These are phyloP conservation scores for Pulveroboletus sp. DNA, from an alignment of 768 basidiomycete genomes.

Conservation along the genomic window DNA sequence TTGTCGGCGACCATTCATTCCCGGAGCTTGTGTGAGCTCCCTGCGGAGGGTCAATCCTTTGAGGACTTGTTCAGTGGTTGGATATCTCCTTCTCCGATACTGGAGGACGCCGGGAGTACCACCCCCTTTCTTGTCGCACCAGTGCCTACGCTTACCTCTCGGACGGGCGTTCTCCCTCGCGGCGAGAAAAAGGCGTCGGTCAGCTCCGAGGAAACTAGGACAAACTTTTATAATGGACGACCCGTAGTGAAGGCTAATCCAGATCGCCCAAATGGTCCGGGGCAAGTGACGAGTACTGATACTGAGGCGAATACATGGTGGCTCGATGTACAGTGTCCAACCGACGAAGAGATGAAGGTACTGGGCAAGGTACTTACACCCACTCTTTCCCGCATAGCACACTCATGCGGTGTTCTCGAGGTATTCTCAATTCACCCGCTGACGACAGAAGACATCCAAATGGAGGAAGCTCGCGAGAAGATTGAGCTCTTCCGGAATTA, in stretches of 20 bases:
- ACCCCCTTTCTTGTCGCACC: slow-evolving; percentile 4
- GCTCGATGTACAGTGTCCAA: slow-evolving; percentile 90
- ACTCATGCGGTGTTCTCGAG: slow-evolving; percentile 36
- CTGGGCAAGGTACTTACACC: slow-evolving; percentile 68
- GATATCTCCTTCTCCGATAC: slow-evolving; percentile 16
- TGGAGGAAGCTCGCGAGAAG: slow-evolving; percentile 99
- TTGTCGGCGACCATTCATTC: slow-evolving; percentile 93
- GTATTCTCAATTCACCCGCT: slow-evolving; percentile 96
- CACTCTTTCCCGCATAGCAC: neutral
- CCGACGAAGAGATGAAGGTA: slow-evolving; percentile 98
- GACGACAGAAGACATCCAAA: slow-evolving; percentile 98
- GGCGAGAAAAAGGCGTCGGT: slow-evolving; percentile 8
- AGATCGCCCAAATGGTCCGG: slow-evolving; percentile 22
- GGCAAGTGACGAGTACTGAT: slow-evolving; percentile 28
- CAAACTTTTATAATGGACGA: slow-evolving; percentile 14
- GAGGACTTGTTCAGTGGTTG: slow-evolving; percentile 79
- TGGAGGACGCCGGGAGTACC: slow-evolving; percentile 5
- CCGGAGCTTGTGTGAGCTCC: slow-evolving; percentile 85
- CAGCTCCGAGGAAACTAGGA: neutral
- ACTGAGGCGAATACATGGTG: slow-evolving; percentile 89
- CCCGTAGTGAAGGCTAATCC: slow-evolving; percentile 18
- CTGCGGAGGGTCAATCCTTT: slow-evolving; percentile 89
- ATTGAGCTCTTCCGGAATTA: slow-evolving; percentile 99
- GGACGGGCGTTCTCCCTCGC: slow-evolving; percentile 1
- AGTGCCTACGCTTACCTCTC: slow-evolving; percentile 4